Evolutionary conservation across 169 alveolate species (phyloP).

Genomic region (Neospora caninum): DNA sequence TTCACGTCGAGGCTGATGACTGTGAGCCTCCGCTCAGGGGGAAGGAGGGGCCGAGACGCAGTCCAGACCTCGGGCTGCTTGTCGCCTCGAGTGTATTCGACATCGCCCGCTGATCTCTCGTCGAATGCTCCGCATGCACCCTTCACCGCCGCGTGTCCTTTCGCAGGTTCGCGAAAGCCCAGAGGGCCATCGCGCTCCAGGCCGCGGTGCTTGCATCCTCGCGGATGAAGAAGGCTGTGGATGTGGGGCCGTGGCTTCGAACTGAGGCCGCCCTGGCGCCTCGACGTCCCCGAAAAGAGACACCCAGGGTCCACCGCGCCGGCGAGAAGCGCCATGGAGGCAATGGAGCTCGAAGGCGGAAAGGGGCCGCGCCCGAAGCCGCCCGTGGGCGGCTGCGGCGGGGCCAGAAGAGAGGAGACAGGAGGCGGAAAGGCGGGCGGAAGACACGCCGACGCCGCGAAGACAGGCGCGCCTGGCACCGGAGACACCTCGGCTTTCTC

Average conservation of each 20-base stretch:
- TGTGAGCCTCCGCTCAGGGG: background rate
- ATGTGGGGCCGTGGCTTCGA: background rate
- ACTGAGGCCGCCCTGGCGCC: background rate
- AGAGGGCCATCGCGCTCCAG: background rate
- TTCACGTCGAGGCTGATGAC: background rate
- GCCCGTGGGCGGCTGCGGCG: slow-evolving; percentile 16
- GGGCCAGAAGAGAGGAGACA: background rate
- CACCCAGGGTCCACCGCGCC: background rate
- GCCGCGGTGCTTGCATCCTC: background rate
- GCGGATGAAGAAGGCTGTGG: background rate
- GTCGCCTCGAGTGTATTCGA: background rate
- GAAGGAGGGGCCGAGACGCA: background rate
- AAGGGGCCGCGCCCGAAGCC: background rate
- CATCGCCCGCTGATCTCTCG: too few relatives aligned
- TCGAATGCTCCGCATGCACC: too few relatives aligned
- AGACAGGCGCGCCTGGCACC: background rate
- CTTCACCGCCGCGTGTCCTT: too few relatives aligned
- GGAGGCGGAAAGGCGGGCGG: slow-evolving; percentile 20
- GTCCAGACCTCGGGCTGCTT: background rate
- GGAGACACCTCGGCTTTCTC: background rate
- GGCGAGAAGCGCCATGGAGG: background rate
- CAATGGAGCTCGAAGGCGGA: background rate
- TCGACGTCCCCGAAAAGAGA: background rate
- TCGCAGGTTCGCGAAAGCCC: too few relatives aligned
- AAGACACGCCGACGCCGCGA: background rate